Evolutionary conservation across 202 grass and related monocot genomes (phyloP), one percentile per base, ranked within the genome.

Genomic region (Brachypodium distachyon): DNA sequence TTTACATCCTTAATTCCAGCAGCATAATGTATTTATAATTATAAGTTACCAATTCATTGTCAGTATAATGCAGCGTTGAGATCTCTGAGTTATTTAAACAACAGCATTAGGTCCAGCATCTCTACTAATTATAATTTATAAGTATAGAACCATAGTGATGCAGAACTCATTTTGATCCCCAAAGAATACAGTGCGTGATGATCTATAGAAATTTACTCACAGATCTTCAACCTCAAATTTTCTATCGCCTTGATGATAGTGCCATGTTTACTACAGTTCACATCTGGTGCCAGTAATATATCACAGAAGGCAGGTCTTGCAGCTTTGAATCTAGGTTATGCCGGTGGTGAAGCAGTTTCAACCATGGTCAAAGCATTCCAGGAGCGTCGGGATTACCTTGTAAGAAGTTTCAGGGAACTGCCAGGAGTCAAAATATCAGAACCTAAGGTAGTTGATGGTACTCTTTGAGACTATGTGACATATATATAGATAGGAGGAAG

Each of bases 241-340:
- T 27, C 21, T 68, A 44, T 59, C n/a, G 1, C 66, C 28, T 1
- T 88, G 26, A 40, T 75, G 19, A 69, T 66, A 39, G n/a, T 47
- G 18, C 0, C 6, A 63, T 67, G 17, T 84, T 74, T 79, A 72
- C 78, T 87, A 25, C 69, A 97, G 93, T 90, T 63, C 72, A 97
- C 93, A 41, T 97, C 93, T 7, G 90, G 93, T 25, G 93, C 93
- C 76, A 90, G 90, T 84, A 97, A 90, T 70, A 93, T 97, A 79
- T 97, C 93, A 9, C 93, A 97, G 74, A 97, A 97, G 87, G 93
- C 93, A 73, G 90, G 93, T 25, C 81, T 97, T 70, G 93, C 93
- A 74, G 93, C 90, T 76, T 83, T 97, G 56, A 90, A 86, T 75
- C 81, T 97, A 53, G 93, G 93, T 12, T 97, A 91, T 85, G 93